Evolutionary conservation across 1,139 yeast species (phyloP).

Genomic region (Sugiyamaella pinicola): DNA sequence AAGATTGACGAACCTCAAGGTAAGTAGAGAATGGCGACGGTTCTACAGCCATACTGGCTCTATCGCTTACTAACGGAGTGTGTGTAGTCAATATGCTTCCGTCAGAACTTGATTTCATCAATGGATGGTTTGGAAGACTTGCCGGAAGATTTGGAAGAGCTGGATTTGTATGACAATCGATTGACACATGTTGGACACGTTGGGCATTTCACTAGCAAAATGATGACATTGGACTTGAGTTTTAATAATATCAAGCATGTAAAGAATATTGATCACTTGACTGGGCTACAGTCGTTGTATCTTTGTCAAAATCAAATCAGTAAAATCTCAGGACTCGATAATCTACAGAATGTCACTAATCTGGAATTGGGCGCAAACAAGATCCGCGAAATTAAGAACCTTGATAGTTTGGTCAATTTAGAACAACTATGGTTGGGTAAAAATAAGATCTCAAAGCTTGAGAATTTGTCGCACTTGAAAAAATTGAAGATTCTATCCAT

Average conservation of each 20-base stretch:
- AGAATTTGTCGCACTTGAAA: slow-evolving; percentile 61
- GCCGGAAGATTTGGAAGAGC: slow-evolving; percentile 63
- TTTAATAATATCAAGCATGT: slow-evolving; percentile 89
- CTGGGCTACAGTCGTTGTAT: slow-evolving; percentile 66
- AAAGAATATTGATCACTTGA: slow-evolving; percentile 70
- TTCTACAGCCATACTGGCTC: too few relatives aligned
- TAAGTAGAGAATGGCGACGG: slow-evolving; percentile 21
- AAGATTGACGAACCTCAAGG: slow-evolving; percentile 38
- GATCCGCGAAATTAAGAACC: slow-evolving; percentile 61
- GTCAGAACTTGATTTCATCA: slow-evolving; percentile 81
- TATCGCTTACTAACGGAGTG: background rate
- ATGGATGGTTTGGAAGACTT: slow-evolving; percentile 69
- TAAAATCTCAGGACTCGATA: slow-evolving; percentile 67
- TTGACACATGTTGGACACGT: slow-evolving; percentile 81
- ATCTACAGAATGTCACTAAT: slow-evolving; percentile 60
- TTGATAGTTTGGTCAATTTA: slow-evolving; percentile 56
- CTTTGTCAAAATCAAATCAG: slow-evolving; percentile 87
- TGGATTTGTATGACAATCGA: slow-evolving; percentile 91
- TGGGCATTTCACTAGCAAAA: slow-evolving; percentile 54
- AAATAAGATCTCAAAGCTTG: slow-evolving; percentile 68
- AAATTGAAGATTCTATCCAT: slow-evolving; percentile 79
- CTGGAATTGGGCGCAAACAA: slow-evolving; percentile 93
- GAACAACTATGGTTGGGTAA: slow-evolving; percentile 93
- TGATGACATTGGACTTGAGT: slow-evolving; percentile 74
- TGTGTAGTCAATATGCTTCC: slow-evolving; percentile 65